Conservation (phyloP, 768 basidiomycete species). For the Suillus luteus region DNA sequence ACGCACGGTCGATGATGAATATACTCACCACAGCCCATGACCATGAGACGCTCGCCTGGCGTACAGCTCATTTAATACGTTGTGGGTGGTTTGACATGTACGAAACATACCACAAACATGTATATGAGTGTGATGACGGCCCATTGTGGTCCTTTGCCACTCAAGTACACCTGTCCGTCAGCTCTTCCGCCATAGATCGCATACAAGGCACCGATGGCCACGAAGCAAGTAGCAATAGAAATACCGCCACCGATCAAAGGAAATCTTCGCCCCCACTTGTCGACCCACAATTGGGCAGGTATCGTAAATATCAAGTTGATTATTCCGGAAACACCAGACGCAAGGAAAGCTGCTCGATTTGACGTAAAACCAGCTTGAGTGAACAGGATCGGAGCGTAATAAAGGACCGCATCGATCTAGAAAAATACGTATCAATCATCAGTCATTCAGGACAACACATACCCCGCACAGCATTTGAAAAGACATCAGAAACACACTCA, state of each 20-base stretch:
- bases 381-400: constrained; percentile 52
- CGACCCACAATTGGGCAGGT: constrained; percentile 39
- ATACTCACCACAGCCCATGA: neutral
- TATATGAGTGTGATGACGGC: constrained; percentile 49
- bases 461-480: constrained; percentile 42
- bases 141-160: constrained; percentile 33
- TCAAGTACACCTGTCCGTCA: constrained; percentile 26
- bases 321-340: constrained; percentile 51
- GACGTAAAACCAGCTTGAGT: constrained; percentile 51
- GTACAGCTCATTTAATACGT: neutral
- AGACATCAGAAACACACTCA: constrained; percentile 46
- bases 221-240: constrained; percentile 39
- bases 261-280: constrained; percentile 39
- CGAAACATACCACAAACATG: constrained; percentile 39
- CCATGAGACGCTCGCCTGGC: neutral
- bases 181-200: constrained; percentile 38
- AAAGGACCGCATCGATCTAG: constrained; percentile 31
- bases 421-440: neutral
- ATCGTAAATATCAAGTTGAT: constrained; percentile 43
- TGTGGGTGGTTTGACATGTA: neutral
- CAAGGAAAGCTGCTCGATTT: constrained; percentile 49
- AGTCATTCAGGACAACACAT: constrained; percentile 9
- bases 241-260: constrained; percentile 46
- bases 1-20: neutral
- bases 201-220: constrained; percentile 48